Evolutionary conservation across 345 rosid genomes (phyloP), one percentile per base, ranked within the genome.

Genomic region (Murraya koenigii): DNA sequence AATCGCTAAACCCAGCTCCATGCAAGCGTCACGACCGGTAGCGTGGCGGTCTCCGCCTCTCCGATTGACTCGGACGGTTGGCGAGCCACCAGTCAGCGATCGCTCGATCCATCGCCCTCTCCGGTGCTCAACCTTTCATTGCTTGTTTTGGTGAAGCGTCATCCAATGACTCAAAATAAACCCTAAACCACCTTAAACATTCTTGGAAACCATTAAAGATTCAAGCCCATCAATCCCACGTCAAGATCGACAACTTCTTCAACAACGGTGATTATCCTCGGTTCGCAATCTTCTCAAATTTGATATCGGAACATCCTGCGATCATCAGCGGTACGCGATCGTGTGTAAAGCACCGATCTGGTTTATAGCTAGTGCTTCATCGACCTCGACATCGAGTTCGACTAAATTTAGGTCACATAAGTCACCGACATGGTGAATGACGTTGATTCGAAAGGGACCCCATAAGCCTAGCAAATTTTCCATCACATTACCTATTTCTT

Each of bases 181-280:
- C 97, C 97, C 97, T 91, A 88, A 90, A 96, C 92, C 93, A 96
- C 35, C 92, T 78, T 9, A 96, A 76, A 77, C 94, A 86, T 74
- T 96, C 99, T 59, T 86, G 83, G 66, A 94, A 94, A 8, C 95
- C 89, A 44, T 77, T 87, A 3, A 91, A 86, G 54, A 94, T 22
- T 90, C 98, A 4, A 78, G 47, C 65, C 92, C 91, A 59, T 90
- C 98, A 13, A 49, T 44, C 1, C 94, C 71, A 84, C 82, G 60
- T 90, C 94, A 33, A 96, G 91, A 80, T 96, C 99, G 8, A 92
- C 97, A 82, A 94, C 99, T 79, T 96, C 99, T 87, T 96, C 99
- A 0, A 92, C 93, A 0, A 96, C 71, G 0, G 99, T 96, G 75
- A 96, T 77, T 52, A 96, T 78, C 83, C 91, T 86, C 1, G 98